These are phyloP conservation scores for Termitomyces sp. DNA, from an alignment of 768 basidiomycete species.

Conservation along the genomic window DNA sequence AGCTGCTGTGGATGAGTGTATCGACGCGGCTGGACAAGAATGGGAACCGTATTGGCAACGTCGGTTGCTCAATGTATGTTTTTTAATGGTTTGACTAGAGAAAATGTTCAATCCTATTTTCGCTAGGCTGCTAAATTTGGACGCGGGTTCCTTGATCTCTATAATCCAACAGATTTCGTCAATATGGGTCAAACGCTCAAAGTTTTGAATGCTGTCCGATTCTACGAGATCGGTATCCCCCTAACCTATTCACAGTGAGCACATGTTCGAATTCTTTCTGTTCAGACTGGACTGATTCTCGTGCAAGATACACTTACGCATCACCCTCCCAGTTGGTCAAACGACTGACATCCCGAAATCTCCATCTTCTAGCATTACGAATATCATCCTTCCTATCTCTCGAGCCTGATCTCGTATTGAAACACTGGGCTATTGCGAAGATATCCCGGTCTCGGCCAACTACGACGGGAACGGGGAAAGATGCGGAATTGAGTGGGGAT, in stretches of 20 bases:
- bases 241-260: conserved; percentile 87
- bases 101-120: not conserved
- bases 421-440: conserved; percentile 95
- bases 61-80: conserved; percentile 68
- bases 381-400: conserved; percentile 81
- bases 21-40: conserved; percentile 90
- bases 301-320: conserved; percentile 67
- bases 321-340: conserved; percentile 79
- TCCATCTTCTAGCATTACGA: conserved; percentile 89
- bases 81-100: not conserved
- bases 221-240: conserved; percentile 90
- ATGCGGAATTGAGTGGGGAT: conserved; percentile 60
- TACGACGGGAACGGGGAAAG: conserved; percentile 43
- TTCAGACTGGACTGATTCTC: not conserved
- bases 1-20: conserved; percentile 70
- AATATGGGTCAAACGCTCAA: conserved; percentile 90
- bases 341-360: conserved; percentile 79
- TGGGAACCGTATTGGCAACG: conserved; percentile 91
- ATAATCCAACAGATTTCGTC: conserved; percentile 89
- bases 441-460: conserved; percentile 69
- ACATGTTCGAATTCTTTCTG: not conserved
- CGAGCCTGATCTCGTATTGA: conserved; percentile 81
- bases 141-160: conserved; percentile 86
- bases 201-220: conserved; percentile 89
- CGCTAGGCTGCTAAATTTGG: conserved; percentile 93